Conservation (phyloP, 2,329 filamentous ascomycete genomes). For the Xylariaceae sp. region DNA sequence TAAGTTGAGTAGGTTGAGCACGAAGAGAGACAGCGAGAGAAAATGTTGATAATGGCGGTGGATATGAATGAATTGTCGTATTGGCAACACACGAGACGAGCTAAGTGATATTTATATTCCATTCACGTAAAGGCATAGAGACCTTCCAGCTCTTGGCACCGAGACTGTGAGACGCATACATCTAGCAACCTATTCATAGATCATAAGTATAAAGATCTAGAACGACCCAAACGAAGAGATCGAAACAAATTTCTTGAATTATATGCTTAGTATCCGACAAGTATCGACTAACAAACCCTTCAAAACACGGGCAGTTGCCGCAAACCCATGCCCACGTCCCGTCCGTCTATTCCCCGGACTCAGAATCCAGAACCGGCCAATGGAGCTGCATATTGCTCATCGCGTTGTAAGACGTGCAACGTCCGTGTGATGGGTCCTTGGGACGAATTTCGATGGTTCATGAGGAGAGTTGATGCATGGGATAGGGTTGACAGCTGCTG, state of each 20-base stretch:
- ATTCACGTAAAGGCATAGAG: slow-evolving; percentile 4
- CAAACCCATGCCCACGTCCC: slow-evolving; percentile 4
- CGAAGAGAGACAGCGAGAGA: neutral
- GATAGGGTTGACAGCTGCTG: slow-evolving; percentile 11
- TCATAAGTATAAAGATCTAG: slow-evolving; percentile 16
- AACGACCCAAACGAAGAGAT: slow-evolving; percentile 24
- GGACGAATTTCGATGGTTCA: slow-evolving; percentile 4
- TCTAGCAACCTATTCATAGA: slow-evolving; percentile 11
- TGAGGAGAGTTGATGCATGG: slow-evolving; percentile 9
- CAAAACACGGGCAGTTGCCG: slow-evolving; percentile 18
- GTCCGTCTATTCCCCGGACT: slow-evolving; percentile 14
- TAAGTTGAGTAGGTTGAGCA: neutral
- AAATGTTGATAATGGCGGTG: neutral
- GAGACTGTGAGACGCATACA: neutral
- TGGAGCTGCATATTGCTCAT: slow-evolving; percentile 23
- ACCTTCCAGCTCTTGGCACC: neutral
- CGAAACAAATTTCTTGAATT: slow-evolving; percentile 17
- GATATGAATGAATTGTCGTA: no score
- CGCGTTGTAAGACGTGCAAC: slow-evolving; percentile 23
- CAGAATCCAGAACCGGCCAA: slow-evolving; percentile 18
- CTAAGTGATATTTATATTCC: no score
- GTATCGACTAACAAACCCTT: slow-evolving; percentile 12
- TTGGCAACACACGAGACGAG: no score
- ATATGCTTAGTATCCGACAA: slow-evolving; percentile 18
- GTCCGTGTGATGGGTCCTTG: slow-evolving; percentile 7